A percentile compares a stretch with the other conserved stretches of the same genome.
Conservation (phyloP, 2,329 filamentous ascomycete species). For the Neoarthrinium moseri region DNA sequence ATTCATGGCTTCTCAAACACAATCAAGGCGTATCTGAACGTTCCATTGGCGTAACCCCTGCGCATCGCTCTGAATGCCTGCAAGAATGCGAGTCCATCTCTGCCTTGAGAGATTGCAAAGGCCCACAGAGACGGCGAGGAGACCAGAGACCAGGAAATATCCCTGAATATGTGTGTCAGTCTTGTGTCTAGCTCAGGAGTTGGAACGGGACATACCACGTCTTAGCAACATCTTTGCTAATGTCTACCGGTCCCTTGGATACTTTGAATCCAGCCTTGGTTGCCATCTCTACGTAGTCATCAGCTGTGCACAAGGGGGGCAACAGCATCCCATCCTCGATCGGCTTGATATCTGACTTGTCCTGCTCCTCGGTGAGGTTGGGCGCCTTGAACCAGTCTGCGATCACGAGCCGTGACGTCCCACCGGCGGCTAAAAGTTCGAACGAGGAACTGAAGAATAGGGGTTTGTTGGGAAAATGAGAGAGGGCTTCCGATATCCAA, state of each 20-base stretch:
- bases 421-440: constrained; percentile 45
- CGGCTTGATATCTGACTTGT: constrained; percentile 52
- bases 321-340: constrained; percentile 64
- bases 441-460: constrained; percentile 56
- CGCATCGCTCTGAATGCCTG: constrained; percentile 62
- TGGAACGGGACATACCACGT: constrained; percentile 46
- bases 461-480: constrained; percentile 58
- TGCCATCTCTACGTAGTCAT: constrained; percentile 52
- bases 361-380: constrained; percentile 35
- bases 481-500: constrained; percentile 63
- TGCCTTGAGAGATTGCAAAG: constrained; percentile 58
- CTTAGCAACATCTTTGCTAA: constrained; percentile 56
- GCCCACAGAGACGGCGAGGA: constrained; percentile 61
- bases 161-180: constrained; percentile 37
- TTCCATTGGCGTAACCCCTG: constrained; percentile 56
- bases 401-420: constrained; percentile 48
- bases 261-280: constrained; percentile 45
- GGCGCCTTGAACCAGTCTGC: constrained; percentile 63
- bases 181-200: neutral
- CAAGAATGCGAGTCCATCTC: constrained; percentile 59
- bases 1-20: constrained; percentile 47
- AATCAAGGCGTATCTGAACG: constrained; percentile 59
- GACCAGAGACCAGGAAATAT: constrained; percentile 61
- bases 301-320: constrained; percentile 52
- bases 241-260: constrained; percentile 49